Conservation (phyloP, 2,329 filamentous ascomycete genomes). For the Fusarium secorum region DNA sequence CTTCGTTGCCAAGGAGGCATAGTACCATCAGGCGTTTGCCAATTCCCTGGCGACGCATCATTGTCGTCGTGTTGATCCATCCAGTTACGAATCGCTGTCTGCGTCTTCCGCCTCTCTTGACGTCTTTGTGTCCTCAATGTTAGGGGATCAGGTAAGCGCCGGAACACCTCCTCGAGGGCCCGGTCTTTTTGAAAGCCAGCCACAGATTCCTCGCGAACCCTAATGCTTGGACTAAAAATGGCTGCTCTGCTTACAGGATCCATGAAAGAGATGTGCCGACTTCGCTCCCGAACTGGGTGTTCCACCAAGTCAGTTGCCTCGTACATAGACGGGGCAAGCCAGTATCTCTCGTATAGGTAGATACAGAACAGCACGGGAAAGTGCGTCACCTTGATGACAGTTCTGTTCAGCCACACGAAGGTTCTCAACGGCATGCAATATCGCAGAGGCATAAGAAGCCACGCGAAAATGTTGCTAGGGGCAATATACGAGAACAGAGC, state of each 20-base stretch:
- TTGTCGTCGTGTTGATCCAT: constrained; percentile 76
- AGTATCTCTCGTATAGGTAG: constrained; percentile 83
- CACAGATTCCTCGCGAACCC: constrained; percentile 85
- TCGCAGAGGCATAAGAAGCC: constrained; percentile 83
- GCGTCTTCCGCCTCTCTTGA: constrained; percentile 74
- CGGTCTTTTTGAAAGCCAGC: constrained; percentile 89
- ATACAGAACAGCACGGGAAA: constrained; percentile 87
- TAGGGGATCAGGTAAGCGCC: constrained; percentile 71
- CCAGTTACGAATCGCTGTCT: constrained; percentile 86
- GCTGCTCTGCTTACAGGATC: constrained; percentile 64
- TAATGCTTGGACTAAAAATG: constrained; percentile 75
- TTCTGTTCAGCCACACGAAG: constrained; percentile 88
- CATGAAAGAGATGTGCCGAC: constrained; percentile 63
- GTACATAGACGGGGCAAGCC: constrained; percentile 78
- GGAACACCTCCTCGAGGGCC: constrained; percentile 90
- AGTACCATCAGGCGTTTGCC: constrained; percentile 57
- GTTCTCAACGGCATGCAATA: constrained; percentile 80
- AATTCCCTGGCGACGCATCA: constrained; percentile 56
- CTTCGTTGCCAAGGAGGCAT: constrained; percentile 60
- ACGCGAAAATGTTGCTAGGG: constrained; percentile 89
- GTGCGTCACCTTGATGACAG: constrained; percentile 89
- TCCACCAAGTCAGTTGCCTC: constrained; percentile 90
- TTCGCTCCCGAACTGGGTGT: constrained; percentile 62
- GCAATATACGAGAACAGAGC: constrained; percentile 93
- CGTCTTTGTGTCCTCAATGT: constrained; percentile 66